Evolutionary conservation across 106 monocot genomes (phyloP).

Genomic region (Agapanthus africanus): DNA sequence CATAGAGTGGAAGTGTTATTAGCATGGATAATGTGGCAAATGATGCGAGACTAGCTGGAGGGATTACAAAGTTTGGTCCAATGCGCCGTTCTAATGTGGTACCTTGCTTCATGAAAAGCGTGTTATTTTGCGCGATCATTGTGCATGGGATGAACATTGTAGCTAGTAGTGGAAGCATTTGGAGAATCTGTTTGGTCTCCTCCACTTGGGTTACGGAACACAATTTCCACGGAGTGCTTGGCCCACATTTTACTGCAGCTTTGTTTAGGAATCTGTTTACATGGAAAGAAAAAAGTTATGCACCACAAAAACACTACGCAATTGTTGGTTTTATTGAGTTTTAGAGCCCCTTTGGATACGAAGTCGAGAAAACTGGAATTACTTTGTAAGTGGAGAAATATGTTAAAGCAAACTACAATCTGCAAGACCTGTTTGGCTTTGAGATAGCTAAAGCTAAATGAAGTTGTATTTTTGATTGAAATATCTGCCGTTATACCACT

Average conservation of each 20-base stretch:
- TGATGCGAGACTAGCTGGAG: constrained; percentile 15
- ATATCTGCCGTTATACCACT: no score
- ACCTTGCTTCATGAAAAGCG: constrained; percentile 26
- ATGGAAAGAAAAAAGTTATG: neutral
- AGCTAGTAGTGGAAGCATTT: constrained; percentile 14
- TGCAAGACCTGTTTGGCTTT: no score
- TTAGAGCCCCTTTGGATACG: no score
- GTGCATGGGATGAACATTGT: constrained; percentile 20
- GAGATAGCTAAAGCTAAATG: no score
- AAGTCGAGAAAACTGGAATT: no score
- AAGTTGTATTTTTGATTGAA: no score
- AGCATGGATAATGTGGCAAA: constrained; percentile 17
- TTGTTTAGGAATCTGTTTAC: constrained; percentile 24
- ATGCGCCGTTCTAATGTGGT: constrained; percentile 19
- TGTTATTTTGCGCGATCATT: constrained; percentile 19
- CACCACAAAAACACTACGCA: no score
- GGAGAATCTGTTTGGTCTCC: constrained; percentile 34
- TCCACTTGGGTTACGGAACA: constrained; percentile 34
- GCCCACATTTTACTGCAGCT: constrained; percentile 20
- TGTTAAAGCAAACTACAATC: no score
- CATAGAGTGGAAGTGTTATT: constrained; percentile 10
- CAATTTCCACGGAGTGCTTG: constrained; percentile 19
- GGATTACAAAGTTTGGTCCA: constrained; percentile 16
- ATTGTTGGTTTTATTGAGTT: no score
- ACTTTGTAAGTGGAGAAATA: no score